Base-by-base conservation (phyloP, 1,139 yeast species). In the Hansenula sp. region DNA sequence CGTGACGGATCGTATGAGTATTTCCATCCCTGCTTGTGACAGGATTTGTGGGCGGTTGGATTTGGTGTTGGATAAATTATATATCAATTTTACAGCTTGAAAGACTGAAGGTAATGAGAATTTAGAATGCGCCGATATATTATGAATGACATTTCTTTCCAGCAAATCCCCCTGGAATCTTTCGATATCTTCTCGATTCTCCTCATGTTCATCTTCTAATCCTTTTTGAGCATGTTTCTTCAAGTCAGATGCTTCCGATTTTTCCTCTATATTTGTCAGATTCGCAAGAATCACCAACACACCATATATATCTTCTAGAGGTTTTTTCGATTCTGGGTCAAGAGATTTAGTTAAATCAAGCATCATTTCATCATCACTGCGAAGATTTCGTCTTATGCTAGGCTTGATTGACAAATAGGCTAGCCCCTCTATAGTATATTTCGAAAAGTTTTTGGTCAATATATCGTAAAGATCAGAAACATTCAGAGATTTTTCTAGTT, bases 1-100 rank as follows among this genome's bases (percentile, higher is more conserved):
- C 28, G 65, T 57, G 17, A 75, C 54, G 38, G 59, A 71, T 37
- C 66, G 65, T 19, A 75, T 37, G 0, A 68, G 41, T 0, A 71
- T 47, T 27, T 63, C 64, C n/a, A 74, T 51, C 0, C 68, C 72
- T 1, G 79, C 79, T 52, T 75, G 79, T 41, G 67, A 64, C 13
- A 72, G 71, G 15, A 74, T 52, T 36, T 68, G 72, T n/a, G 42
- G 60, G 58, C 24, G 63, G 54, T 7, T 40, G 18, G 41, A 55
- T 57, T 40, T 42, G 5, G 35, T 25, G 34, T 41, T 48, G 7
- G 51, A 37, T 10, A 47, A 18, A 28, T 53, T 55, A 39, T 45
- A 44, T 2, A 55, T n/a, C 12, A 53, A 32, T 4, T 41, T 45
- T 16, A 52, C 41, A 5, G 47, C 41, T 35, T 52, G 57, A 15